A percentile compares a stretch with the other conserved stretches of the same genome.
Evolutionary conservation across 2,329 filamentous ascomycete genomes (phyloP).

Genomic region (Clarireedia hainanense): DNA sequence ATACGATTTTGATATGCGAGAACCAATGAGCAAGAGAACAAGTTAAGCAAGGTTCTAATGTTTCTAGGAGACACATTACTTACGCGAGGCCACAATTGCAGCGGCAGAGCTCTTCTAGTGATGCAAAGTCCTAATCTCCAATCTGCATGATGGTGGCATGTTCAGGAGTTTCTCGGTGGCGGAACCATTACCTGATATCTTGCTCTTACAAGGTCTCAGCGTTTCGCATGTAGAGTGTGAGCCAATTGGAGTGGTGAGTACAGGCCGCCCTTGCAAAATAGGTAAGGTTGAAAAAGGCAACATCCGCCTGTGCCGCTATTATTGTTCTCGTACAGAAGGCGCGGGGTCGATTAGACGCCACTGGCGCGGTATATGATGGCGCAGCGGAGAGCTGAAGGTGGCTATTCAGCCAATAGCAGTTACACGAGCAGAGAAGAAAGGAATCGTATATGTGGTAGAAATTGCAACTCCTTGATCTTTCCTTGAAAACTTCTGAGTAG

Average conservation of each 20-base stretch:
- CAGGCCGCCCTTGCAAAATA: not conserved
- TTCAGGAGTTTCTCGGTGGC: not conserved
- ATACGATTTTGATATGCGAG: not conserved
- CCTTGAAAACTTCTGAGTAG: not conserved
- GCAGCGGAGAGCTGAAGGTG: not conserved
- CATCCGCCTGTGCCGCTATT: conserved; percentile 3
- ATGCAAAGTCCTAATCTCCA: not conserved
- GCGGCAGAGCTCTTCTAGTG: not conserved
- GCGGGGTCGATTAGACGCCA: conserved; percentile 8
- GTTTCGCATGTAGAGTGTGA: not conserved
- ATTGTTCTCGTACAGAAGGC: not conserved
- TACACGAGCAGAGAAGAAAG: too few relatives aligned
- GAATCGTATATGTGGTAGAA: too few relatives aligned
- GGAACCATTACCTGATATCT: not conserved
- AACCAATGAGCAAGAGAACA: not conserved
- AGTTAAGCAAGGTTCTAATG: not conserved
- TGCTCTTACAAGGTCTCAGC: too few relatives aligned
- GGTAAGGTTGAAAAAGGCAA: not conserved
- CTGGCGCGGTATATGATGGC: conserved; percentile 1
- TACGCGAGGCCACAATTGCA: not conserved
- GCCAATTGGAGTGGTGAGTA: not conserved
- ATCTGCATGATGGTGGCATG: conserved; percentile 4
- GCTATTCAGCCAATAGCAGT: not conserved
- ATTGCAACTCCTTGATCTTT: too few relatives aligned
- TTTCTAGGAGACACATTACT: not conserved